Percentiles rank a stretch among this genome's conserved stretches.
These are phyloP conservation scores for Exophiala aquamarina DNA, from an alignment of 2,329 filamentous ascomycete genomes.

Conservation along the genomic window DNA sequence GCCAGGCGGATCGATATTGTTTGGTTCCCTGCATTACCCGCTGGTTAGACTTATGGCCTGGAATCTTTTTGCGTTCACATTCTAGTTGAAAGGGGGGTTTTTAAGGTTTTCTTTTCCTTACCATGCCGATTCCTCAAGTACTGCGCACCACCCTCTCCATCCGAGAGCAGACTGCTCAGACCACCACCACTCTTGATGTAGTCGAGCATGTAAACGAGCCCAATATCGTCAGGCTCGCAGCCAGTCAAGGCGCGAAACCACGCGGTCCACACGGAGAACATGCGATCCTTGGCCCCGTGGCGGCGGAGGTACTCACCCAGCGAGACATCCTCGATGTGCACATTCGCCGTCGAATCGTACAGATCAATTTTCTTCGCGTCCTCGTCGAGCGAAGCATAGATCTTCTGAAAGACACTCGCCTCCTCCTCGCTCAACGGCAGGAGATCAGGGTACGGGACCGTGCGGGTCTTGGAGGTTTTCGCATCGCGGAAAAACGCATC, in stretches of 20 bases:
- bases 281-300: not conserved
- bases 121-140: conserved; percentile 1
- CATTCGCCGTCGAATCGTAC: conserved; percentile 1
- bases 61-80: too few relatives aligned
- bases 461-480: not conserved
- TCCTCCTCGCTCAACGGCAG: not conserved
- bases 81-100: too few relatives aligned
- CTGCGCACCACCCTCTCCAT: not conserved
- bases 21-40: not conserved
- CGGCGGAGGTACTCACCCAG: conserved; percentile 1
- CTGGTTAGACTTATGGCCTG: not conserved
- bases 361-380: conserved; percentile 1
- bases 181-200: conserved; percentile 5
- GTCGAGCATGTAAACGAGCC: conserved; percentile 1
- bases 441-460: not conserved
- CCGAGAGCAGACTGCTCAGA: not conserved
- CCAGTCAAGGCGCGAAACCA: not conserved
- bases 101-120: too few relatives aligned
- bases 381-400: not conserved
- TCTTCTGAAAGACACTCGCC: not conserved
- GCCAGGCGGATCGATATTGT: conserved; percentile 2
- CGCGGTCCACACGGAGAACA: not conserved
- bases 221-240: not conserved
- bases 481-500: conserved; percentile 33
- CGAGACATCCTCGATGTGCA: conserved; percentile 2